Evolutionary conservation across 768 basidiomycete species (phyloP).

Genomic region (Antrodiella citrinella): DNA sequence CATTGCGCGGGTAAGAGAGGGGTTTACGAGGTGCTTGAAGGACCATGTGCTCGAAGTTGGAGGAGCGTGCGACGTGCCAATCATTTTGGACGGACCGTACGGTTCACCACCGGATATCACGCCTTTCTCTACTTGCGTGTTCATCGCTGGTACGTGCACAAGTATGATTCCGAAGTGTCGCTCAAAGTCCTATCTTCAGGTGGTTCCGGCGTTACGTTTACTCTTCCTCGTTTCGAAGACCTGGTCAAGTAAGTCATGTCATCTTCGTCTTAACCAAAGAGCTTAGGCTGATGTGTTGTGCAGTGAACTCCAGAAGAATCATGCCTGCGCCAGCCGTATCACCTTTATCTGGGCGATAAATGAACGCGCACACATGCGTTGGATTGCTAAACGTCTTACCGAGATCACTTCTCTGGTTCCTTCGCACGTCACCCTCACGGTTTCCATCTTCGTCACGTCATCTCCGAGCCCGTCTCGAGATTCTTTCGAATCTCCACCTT

Average conservation of each 20-base stretch:
- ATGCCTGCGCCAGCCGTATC: slow-evolving; percentile 18
- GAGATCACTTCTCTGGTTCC: slow-evolving; percentile 10
- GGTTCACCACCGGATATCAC: slow-evolving; percentile 26
- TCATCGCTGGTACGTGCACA: slow-evolving; percentile 31
- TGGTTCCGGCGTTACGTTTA: too few relatives aligned
- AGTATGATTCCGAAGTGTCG: too few relatives aligned
- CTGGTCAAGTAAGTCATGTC: slow-evolving; percentile 24
- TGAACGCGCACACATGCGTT: slow-evolving; percentile 18
- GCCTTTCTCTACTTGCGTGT: slow-evolving; percentile 26
- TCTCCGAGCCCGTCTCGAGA: background rate
- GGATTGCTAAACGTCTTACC: slow-evolving; percentile 10
- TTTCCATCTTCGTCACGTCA: slow-evolving; percentile 16
- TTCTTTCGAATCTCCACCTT: background rate
- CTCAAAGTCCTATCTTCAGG: too few relatives aligned
- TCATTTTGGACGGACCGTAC: slow-evolving; percentile 34
- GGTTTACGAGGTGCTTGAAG: slow-evolving; percentile 35
- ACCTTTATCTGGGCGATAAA: slow-evolving; percentile 26
- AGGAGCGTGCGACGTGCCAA: slow-evolving; percentile 21
- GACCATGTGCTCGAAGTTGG: slow-evolving; percentile 12
- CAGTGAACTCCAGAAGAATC: background rate
- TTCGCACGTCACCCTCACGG: slow-evolving; percentile 11
- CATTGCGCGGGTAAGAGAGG: slow-evolving; percentile 41
- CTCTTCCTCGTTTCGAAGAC: slow-evolving; percentile 24
- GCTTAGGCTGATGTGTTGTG: too few relatives aligned
- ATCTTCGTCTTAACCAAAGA: too few relatives aligned